Base-by-base conservation (phyloP, 164 flowering plant genomes). In the Annona cherimola region DNA sequence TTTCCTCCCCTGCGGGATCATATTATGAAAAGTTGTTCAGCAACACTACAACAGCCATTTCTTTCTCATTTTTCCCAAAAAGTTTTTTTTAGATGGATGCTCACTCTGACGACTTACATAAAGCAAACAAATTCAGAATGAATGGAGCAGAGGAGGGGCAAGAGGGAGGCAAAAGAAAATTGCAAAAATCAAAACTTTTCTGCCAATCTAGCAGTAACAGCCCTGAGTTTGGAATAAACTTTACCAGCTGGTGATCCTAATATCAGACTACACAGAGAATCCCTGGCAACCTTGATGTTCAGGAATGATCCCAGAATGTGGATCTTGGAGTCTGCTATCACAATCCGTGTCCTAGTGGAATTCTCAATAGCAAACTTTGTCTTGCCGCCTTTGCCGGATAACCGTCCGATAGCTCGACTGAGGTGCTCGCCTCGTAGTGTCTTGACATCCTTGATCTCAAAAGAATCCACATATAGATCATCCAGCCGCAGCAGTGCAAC, bases 391-490 rank as follows among this genome's bases (percentile, higher is more conserved):
- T 79, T 81, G 50, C 83, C 83, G 54, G 83, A 78, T 2, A 81
- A 57, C 65, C 83, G 76, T 41, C 83, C 83, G 26, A 81, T 81
- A n/a, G 83, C 83, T 18, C 83, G 81, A 62, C 81, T 78, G 16
- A 78, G 74, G 67, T 81, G 83, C 75, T 81, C 83, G 18, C 83
- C 83, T 71, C 74, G 67, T 1, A 81, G 72, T 11, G 81, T 81
- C 73, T 81, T 81, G 12, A 81, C 83, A 74, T 81, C 83, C 70
- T 81, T 78, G 45, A 81, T 78, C 77, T 81, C 83, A 65, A 81
- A 81, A 42, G 81, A 76, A 63, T 81, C 83, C 12, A 81, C 77
- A 71, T 76, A 81, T 14, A 81, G 77, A 35, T 81, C 83, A 69
- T 81, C 83, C 55, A 78, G 65, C 1, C 81, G 75, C 65, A 81